Evolutionary conservation across 371 early-diverging fungal species (phyloP), one percentile per base, ranked within the genome.

Genomic region (Mucor racemosus): DNA sequence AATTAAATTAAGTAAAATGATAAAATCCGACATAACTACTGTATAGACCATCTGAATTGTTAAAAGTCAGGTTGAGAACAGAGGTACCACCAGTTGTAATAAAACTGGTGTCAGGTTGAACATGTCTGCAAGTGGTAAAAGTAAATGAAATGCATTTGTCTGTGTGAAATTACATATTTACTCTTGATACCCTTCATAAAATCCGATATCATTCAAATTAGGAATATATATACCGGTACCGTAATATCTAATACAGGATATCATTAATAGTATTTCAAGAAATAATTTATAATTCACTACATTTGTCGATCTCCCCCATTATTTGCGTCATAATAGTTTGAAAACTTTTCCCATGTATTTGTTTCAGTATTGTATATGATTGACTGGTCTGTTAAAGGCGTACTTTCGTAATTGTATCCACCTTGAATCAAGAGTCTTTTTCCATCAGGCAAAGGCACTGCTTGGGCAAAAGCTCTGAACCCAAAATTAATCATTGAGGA

Each of bases 291-390:
- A 41, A 41, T 41, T 14, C 14, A 26, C 26, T 54, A 62, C 62
- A 53, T 62, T 53, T 62, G 62, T 21, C 62, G 34, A 21, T 53
- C 39, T 7, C 39, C 39, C 10, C 54, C 54, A 40, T 62, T 62
- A 4, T 9, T 38, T 2, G 53, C 19, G 15, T 62, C 62, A 31
- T 15, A 14, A 19, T 62, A 53, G 15, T 62, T 53, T 17, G 62
- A 15, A 15, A 38, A 3, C 7, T 8, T 26, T 0, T 39, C 31
- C 54, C 53, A 53, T 26, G 54, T 3, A 36, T 62, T 53, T 3
- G 31, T 62, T 31, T 53, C 48, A 5, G 62, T 39, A 39, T 53
- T 53, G 38, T 62, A 62, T 15, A 50, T 40, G 31, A 62, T 50
- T 2, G 62, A 53, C 8, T 62, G 62, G 15, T 62, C 31, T 33